These are phyloP conservation scores for Starmerella bombi DNA, from an alignment of 805 yeast genomes.

Conservation along the genomic window DNA sequence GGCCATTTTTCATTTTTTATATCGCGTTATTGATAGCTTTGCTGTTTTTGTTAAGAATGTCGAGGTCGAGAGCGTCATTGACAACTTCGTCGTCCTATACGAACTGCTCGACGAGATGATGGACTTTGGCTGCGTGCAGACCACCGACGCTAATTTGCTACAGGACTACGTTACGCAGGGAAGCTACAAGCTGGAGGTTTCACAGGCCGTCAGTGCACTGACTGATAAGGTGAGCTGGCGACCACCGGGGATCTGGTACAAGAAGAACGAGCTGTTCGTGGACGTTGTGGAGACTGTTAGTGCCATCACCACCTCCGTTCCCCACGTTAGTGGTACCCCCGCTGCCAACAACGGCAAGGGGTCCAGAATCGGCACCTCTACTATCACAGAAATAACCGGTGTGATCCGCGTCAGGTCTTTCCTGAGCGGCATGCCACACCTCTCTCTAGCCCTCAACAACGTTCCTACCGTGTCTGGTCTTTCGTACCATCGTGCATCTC, in stretches of 20 bases:
- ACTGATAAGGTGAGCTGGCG: slow-evolving; percentile 81
- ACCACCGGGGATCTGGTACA: slow-evolving; percentile 75
- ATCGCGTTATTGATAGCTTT: slow-evolving; percentile 35
- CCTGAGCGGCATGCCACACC: slow-evolving; percentile 80
- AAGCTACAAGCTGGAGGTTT: slow-evolving; percentile 30
- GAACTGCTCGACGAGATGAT: slow-evolving; percentile 81
- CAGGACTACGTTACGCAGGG: slow-evolving; percentile 64
- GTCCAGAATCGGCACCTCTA: background rate
- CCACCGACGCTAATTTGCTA: slow-evolving; percentile 64
- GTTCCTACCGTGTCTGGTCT: slow-evolving; percentile 12
- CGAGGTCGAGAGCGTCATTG: slow-evolving; percentile 48
- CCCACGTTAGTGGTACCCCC: slow-evolving; percentile 15
- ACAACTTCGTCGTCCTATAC: slow-evolving; percentile 60
- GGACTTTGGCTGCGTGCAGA: slow-evolving; percentile 79
- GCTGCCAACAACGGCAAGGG: background rate
- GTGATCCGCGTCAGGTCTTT: slow-evolving; percentile 59
- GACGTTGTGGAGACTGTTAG: slow-evolving; percentile 70
- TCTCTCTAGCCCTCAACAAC: slow-evolving; percentile 59
- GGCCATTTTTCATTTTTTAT: slow-evolving; percentile 45
- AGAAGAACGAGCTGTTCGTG: slow-evolving; percentile 79
- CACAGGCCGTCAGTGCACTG: slow-evolving; percentile 56
- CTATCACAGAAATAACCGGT: slow-evolving; percentile 52
- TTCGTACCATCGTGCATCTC: slow-evolving; percentile 21
- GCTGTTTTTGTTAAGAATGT: slow-evolving; percentile 37
- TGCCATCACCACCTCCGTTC: slow-evolving; percentile 41